Evolutionary conservation across 495 filamentous ascomycete species (phyloP).

Genomic region (Talaromyces liani): DNA sequence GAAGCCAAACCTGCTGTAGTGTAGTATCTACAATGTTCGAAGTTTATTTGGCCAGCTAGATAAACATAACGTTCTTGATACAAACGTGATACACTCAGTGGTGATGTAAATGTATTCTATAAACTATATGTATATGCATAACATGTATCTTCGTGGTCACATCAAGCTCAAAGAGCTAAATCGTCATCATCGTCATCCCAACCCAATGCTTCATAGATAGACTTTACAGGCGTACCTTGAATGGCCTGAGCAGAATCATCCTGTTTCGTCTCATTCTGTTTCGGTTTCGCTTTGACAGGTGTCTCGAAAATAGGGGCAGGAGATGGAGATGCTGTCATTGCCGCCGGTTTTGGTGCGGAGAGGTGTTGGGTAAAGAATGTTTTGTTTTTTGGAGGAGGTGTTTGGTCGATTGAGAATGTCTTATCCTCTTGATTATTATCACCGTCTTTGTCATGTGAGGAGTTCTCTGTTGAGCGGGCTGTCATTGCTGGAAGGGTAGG

Average conservation of each 20-base stretch:
- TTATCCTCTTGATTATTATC: background rate
- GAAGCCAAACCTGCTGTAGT: too few species aligned
- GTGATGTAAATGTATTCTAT: background rate
- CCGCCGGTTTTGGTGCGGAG: background rate
- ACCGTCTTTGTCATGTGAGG: background rate
- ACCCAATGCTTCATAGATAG: constrained; percentile 65
- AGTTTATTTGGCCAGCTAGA: too few species aligned
- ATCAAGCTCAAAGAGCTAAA: constrained; percentile 7
- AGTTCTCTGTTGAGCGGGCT: constrained; percentile 10
- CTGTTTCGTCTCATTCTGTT: background rate
- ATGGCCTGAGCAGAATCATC: constrained; percentile 10
- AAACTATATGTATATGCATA: background rate
- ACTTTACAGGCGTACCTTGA: constrained; percentile 36
- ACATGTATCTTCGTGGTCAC: background rate
- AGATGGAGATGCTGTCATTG: background rate
- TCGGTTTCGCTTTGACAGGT: constrained; percentile 10
- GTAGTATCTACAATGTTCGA: too few species aligned
- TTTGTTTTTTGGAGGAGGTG: constrained; percentile 1
- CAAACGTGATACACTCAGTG: too few species aligned
- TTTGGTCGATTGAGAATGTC: background rate
- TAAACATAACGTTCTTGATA: too few species aligned
- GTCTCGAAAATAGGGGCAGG: constrained; percentile 6
- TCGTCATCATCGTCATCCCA: constrained; percentile 68
- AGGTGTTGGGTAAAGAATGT: background rate
- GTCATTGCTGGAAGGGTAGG: constrained; percentile 29